Evolutionary conservation across 169 alveolate species (phyloP).

Genomic region (Theileria equi): DNA sequence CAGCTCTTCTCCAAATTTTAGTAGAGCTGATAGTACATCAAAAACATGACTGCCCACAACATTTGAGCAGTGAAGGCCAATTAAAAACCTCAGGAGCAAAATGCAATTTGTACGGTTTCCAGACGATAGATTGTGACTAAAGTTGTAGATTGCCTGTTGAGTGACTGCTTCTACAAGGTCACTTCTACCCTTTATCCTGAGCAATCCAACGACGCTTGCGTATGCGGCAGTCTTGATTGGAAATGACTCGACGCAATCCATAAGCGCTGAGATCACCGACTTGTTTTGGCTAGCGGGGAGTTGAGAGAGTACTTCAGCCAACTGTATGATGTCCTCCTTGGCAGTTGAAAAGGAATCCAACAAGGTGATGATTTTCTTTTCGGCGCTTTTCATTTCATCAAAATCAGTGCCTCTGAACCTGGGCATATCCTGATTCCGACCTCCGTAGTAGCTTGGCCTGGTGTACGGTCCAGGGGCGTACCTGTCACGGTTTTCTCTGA

Average conservation of each 20-base stretch:
- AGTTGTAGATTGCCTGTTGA: constrained; percentile 47
- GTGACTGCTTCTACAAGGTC: constrained; percentile 23
- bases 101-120: constrained; percentile 44
- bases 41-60: constrained; percentile 16
- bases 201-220: constrained; percentile 52
- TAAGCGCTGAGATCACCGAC: constrained; percentile 20
- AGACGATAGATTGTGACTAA: constrained; percentile 10
- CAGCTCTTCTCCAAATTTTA: constrained; percentile 18
- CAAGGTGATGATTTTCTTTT: constrained; percentile 28
- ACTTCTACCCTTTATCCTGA: constrained; percentile 13
- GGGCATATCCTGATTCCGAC: not conserved
- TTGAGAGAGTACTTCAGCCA: constrained; percentile 3
- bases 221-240: constrained; percentile 63
- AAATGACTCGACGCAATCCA: constrained; percentile 40
- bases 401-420: constrained; percentile 1
- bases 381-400: constrained; percentile 26
- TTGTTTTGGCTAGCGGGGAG: constrained; percentile 5
- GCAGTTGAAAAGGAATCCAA: constrained; percentile 45
- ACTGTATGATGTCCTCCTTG: constrained; percentile 39
- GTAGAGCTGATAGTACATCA: constrained; percentile 19
- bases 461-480: constrained; percentile 1
- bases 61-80: constrained; percentile 42
- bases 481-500: not conserved
- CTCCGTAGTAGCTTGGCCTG: not conserved
- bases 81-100: constrained; percentile 32